Conservation (phyloP, 2,329 filamentous ascomycete genomes). For the Ophiostoma triangulosporum region DNA sequence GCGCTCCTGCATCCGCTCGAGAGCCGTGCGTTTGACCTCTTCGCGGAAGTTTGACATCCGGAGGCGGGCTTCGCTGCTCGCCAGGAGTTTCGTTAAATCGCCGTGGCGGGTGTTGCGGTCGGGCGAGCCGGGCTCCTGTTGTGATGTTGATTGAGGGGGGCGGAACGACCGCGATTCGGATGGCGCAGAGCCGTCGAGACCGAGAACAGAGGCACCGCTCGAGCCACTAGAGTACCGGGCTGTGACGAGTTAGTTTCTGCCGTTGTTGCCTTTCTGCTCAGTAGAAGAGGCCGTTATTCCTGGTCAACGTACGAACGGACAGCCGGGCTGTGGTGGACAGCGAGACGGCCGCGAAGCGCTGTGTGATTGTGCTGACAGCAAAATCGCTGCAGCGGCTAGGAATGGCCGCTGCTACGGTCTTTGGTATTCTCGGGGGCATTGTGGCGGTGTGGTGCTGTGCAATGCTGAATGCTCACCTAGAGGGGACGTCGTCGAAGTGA, state of each 20-base stretch:
- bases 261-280: neutral
- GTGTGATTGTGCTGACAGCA: conserved; percentile 1
- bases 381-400: neutral
- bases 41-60: conserved; percentile 8
- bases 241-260: neutral
- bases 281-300: neutral
- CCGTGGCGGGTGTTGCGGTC: neutral
- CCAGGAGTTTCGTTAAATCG: conserved; percentile 6
- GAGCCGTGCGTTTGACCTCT: conserved; percentile 18
- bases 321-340: conserved; percentile 10
- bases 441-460: neutral
- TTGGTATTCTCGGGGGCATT: conserved; percentile 14
- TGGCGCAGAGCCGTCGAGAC: conserved; percentile 5
- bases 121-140: neutral
- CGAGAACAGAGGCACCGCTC: conserved; percentile 12
- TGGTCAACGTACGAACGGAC: conserved; percentile 2
- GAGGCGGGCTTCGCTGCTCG: conserved; percentile 10
- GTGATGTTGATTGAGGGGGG: neutral
- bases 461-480: neutral
- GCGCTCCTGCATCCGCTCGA: conserved; percentile 26
- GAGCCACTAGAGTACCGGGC: conserved; percentile 1
- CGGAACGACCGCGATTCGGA: neutral
- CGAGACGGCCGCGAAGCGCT: conserved; percentile 9
- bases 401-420: neutral
- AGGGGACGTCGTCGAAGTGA: neutral